phyloP scores from a whole-genome alignment of 441 rosid genomes.

The Pelargonium fulgidum region DNA sequence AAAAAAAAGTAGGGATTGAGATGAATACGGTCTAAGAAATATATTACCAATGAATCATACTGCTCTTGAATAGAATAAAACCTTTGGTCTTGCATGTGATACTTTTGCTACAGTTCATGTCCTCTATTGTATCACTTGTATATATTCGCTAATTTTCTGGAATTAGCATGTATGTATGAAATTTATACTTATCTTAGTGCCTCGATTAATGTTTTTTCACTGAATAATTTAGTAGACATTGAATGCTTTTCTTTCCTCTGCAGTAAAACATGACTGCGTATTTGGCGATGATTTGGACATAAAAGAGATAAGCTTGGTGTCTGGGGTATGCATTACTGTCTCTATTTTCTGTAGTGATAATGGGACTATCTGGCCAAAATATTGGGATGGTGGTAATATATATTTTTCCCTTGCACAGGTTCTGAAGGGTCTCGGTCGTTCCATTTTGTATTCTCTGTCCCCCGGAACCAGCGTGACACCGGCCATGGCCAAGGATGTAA shows the following conservation, averaged over 20 bases:
- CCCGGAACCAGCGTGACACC: constrained; percentile 89
- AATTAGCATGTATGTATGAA: not conserved
- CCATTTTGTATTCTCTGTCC: constrained; percentile 75
- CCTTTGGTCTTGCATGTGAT: not conserved
- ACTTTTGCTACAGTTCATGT: not conserved
- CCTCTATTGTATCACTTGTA: not conserved
- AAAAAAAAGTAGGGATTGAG: not conserved
- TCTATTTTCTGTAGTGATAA: not conserved
- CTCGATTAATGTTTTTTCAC: not conserved
- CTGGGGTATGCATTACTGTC: constrained; percentile 42
- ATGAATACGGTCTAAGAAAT: not conserved
- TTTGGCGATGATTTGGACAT: constrained; percentile 76
- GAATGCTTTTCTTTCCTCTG: constrained; percentile 12
- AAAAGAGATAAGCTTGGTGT: constrained; percentile 59
- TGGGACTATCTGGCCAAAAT: constrained; percentile 13
- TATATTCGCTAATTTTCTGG: not conserved
- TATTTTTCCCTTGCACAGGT: constrained; percentile 37
- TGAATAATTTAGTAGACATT: not conserved
- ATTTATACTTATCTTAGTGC: not conserved
- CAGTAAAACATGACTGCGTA: constrained; percentile 83
- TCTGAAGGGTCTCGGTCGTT: constrained; percentile 51
- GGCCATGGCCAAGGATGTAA: constrained; percentile 62
- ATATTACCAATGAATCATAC: not conserved
- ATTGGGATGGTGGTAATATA: constrained; percentile 8
- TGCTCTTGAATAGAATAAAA: not conserved